Conservation (phyloP, 306 rosid genomes). For the Cyclanthera cordifolia region DNA sequence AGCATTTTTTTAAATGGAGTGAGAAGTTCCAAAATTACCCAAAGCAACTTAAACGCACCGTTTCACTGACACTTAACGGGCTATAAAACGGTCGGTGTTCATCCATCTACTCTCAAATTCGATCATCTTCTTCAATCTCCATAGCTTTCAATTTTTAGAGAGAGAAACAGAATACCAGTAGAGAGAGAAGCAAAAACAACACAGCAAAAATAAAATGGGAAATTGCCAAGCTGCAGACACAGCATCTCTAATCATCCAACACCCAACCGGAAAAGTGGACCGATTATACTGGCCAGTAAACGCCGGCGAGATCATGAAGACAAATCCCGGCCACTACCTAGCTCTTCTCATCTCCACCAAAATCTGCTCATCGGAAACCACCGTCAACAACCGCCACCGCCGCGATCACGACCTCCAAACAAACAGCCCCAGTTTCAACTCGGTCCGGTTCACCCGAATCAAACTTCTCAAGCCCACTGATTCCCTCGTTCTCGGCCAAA, state of each 20-base stretch:
- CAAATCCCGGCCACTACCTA: conserved; percentile 80
- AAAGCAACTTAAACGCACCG: neutral
- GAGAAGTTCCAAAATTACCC: neutral
- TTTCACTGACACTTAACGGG: neutral
- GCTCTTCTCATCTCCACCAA: conserved; percentile 87
- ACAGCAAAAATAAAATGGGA: conserved; percentile 44
- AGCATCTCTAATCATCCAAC: conserved; percentile 64
- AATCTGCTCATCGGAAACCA: conserved; percentile 36
- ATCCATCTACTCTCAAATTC: neutral
- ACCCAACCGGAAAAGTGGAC: conserved; percentile 77
- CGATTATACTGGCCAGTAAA: conserved; percentile 54
- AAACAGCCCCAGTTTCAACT: conserved; percentile 6
- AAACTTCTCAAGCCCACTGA: conserved; percentile 86
- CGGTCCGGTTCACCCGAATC: conserved; percentile 75
- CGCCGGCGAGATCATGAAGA: conserved; percentile 75
- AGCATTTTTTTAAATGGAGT: too few relatives aligned
- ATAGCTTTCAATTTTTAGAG: neutral
- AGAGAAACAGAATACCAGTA: neutral
- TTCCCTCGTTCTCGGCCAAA: conserved; percentile 83
- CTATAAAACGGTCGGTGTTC: conserved; percentile 12
- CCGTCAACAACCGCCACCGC: neutral
- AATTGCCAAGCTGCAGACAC: conserved; percentile 91
- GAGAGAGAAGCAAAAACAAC: conserved; percentile 41
- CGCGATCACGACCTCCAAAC: neutral
- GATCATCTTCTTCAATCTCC: neutral